A percentile compares a stretch with the other conserved stretches of the same genome.
Evolutionary conservation across 108 stramenopile genomes (phyloP).

Genomic region (Pseudonitzschia multiseries): DNA sequence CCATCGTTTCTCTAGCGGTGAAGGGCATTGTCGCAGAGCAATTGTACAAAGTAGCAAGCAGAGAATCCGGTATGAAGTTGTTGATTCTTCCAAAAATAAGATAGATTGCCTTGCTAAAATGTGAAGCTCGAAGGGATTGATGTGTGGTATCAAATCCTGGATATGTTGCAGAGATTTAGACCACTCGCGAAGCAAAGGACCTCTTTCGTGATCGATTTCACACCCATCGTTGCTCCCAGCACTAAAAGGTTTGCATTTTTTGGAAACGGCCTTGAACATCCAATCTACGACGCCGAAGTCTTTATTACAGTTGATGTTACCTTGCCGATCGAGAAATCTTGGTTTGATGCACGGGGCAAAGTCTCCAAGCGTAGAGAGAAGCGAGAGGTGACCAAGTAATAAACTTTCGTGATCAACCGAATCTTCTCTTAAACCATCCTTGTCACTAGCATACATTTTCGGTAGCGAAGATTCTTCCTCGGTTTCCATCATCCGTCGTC

Average conservation of each 20-base stretch:
- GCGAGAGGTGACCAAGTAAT: neutral
- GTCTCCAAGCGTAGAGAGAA: conserved; percentile 5
- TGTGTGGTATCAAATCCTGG: conserved; percentile 6
- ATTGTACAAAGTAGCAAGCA: conserved; percentile 33
- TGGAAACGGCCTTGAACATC: neutral
- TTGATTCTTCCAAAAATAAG: conserved; percentile 23
- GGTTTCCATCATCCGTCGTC: conserved; percentile 1
- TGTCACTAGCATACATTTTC: neutral
- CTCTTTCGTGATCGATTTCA: neutral
- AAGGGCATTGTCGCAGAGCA: conserved; percentile 30
- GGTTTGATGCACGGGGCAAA: neutral
- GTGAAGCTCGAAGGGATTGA: conserved; percentile 38
- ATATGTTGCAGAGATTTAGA: conserved; percentile 13
- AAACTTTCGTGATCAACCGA: conserved; percentile 4
- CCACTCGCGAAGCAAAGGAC: conserved; percentile 19
- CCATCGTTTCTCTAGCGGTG: conserved; percentile 17
- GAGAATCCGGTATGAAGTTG: conserved; percentile 19
- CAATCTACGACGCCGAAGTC: neutral
- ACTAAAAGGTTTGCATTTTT: neutral
- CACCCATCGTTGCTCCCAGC: neutral
- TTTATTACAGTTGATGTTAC: conserved; percentile 21
- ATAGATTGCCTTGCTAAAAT: conserved; percentile 28
- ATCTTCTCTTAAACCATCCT: neutral
- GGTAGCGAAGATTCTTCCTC: neutral
- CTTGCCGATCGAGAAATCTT: neutral